These are phyloP conservation scores for Pelargonium cotyledonis DNA, from an alignment of 441 rosid species.

Conservation along the genomic window DNA sequence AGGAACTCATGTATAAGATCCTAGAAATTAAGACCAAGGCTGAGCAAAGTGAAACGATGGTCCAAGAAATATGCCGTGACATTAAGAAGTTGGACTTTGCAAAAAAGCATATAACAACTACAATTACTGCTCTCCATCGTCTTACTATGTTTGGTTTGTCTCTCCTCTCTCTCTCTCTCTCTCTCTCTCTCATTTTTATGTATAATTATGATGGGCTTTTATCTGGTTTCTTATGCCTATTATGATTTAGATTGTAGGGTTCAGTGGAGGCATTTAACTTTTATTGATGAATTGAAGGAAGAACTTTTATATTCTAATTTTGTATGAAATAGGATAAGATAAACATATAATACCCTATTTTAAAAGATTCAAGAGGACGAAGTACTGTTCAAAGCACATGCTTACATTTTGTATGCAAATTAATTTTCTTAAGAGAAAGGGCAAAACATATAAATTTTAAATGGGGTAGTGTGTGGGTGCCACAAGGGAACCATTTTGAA, in stretches of 20 bases:
- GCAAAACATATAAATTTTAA: not conserved
- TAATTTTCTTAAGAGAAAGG: not conserved
- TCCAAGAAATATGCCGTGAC: conserved; percentile 97
- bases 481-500: not conserved
- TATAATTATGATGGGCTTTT: not conserved
- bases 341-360: not conserved
- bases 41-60: conserved; percentile 99
- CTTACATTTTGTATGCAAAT: not conserved
- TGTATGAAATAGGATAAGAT: not conserved
- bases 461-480: not conserved
- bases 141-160: conserved; percentile 92
- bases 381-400: not conserved
- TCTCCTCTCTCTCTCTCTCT: too few species aligned
- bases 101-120: conserved; percentile 95
- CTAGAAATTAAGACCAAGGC: conserved; percentile 98
- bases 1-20: conserved; percentile 92
- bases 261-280: not conserved
- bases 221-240: not conserved
- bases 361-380: not conserved
- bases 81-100: conserved; percentile 98
- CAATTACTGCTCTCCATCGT: conserved; percentile 98
- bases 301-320: not conserved
- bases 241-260: not conserved
- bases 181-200: not conserved
- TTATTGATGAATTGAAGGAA: not conserved